phyloP scores from a whole-genome alignment of 805 yeast genomes.

The Hanseniaspora guilliermondii region DNA sequence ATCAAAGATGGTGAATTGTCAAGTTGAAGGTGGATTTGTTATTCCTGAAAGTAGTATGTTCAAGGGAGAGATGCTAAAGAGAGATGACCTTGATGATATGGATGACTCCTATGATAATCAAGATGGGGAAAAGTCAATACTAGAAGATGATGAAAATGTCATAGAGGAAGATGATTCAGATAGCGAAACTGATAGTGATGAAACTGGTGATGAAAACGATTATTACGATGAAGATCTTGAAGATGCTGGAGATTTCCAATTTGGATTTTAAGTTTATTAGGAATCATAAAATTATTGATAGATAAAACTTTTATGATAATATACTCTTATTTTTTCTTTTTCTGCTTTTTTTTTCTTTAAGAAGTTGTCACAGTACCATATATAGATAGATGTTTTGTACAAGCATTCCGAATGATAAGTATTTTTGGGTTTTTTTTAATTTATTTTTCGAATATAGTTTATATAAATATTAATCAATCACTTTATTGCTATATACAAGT shows the following conservation, averaged over 20 bases:
- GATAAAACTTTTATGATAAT: neutral
- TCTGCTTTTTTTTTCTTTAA: neutral
- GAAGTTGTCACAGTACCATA: no score
- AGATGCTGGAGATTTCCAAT: conserved; percentile 22
- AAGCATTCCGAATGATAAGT: neutral
- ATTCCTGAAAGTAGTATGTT: conserved; percentile 43
- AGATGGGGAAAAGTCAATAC: neutral
- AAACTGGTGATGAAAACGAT: conserved; percentile 22
- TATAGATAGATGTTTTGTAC: no score
- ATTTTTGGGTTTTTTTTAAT: no score
- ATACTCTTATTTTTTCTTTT: neutral
- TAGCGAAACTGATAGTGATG: conserved; percentile 14
- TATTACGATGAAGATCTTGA: conserved; percentile 28
- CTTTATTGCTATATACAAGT: neutral
- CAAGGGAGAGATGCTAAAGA: conserved; percentile 49
- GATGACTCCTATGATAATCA: conserved; percentile 21
- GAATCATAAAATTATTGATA: neutral
- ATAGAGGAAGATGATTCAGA: conserved; percentile 10
- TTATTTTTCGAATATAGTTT: neutral
- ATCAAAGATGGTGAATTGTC: conserved; percentile 62
- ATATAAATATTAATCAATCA: neutral
- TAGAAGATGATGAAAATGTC: conserved; percentile 16
- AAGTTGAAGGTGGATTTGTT: conserved; percentile 66
- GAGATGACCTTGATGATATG: conserved; percentile 23
- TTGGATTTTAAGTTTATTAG: conserved; percentile 12